Evolutionary conservation across 192 early-diverging fungal genomes (phyloP).

Genomic region (Gigaspora rosea): DNA sequence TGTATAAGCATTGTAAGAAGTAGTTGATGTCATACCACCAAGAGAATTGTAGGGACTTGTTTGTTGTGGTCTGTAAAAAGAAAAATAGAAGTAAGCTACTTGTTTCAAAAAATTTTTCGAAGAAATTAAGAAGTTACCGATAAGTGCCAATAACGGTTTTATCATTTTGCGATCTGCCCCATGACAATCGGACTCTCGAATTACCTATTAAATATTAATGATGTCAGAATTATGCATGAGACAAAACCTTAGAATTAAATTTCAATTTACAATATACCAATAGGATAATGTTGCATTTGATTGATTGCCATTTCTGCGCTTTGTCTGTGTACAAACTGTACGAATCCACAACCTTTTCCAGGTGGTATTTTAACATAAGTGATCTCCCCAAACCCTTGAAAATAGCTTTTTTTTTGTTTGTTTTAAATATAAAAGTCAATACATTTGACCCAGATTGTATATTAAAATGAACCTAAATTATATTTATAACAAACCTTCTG

Average conservation of each 20-base stretch:
- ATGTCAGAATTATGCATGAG: not conserved
- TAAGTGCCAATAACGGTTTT: slow-evolving; percentile 21
- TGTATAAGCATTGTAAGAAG: slow-evolving; percentile 23
- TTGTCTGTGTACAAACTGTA: slow-evolving; percentile 80
- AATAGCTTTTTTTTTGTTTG: slow-evolving; percentile 50
- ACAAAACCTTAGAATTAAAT: not conserved
- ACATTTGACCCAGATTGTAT: too few relatives aligned
- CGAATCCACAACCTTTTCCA: slow-evolving; percentile 95
- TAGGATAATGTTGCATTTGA: slow-evolving; percentile 84
- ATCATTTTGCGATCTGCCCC: slow-evolving; percentile 60
- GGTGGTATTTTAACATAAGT: slow-evolving; percentile 92
- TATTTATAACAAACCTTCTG: slow-evolving; percentile 28
- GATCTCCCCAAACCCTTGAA: slow-evolving; percentile 89
- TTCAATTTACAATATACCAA: slow-evolving; percentile 53
- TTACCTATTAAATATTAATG: slow-evolving; percentile 33
- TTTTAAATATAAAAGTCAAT: not conserved
- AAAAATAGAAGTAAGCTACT: not conserved
- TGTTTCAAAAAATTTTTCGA: not conserved
- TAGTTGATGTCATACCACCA: slow-evolving; percentile 14
- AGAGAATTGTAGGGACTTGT: slow-evolving; percentile 32
- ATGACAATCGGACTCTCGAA: slow-evolving; percentile 56
- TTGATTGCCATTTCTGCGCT: slow-evolving; percentile 89
- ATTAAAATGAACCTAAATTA: too few relatives aligned
- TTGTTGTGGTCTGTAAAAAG: slow-evolving; percentile 10
- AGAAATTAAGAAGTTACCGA: slow-evolving; percentile 15